Conservation (phyloP, 208 protist species). For the Crithidia brevicula region DNA sequence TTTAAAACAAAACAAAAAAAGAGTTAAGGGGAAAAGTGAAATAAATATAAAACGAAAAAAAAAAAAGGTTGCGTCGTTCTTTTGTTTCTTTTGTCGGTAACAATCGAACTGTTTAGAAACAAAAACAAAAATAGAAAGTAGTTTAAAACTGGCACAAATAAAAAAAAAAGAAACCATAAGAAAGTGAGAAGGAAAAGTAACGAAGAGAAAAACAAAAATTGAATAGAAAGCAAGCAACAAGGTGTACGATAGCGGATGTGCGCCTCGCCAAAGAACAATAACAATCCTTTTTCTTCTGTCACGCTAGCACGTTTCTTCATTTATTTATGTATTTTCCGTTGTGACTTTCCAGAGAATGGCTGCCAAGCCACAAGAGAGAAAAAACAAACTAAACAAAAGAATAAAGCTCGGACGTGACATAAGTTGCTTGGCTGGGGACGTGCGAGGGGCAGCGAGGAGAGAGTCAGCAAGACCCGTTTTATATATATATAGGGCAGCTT, state of each 20-base stretch:
- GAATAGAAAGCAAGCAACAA: slow-evolving; percentile 6
- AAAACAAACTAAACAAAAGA: neutral
- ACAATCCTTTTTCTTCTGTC: neutral
- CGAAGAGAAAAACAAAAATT: neutral
- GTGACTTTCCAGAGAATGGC: no score
- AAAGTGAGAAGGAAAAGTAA: neutral
- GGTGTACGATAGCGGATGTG: neutral
- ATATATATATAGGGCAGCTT: no score
- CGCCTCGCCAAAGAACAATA: neutral
- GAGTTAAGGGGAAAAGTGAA: neutral
- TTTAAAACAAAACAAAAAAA: neutral
- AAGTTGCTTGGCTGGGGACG: no score
- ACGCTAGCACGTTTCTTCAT: no score
- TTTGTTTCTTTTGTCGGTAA: slow-evolving; percentile 8
- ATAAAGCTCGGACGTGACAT: neutral
- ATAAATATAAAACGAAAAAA: slow-evolving; percentile 1
- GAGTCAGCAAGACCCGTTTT: no score
- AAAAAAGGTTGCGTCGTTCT: neutral
- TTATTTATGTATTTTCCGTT: no score
- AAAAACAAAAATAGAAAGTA: no score
- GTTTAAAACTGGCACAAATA: neutral
- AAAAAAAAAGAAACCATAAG: slow-evolving; percentile 9
- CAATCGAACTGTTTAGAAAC: slow-evolving; percentile 6
- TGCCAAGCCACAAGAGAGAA: no score
- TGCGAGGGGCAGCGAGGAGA: no score